Base-by-base conservation (phyloP, 2,329 filamentous ascomycete genomes). In the Lomentospora prolificans region DNA sequence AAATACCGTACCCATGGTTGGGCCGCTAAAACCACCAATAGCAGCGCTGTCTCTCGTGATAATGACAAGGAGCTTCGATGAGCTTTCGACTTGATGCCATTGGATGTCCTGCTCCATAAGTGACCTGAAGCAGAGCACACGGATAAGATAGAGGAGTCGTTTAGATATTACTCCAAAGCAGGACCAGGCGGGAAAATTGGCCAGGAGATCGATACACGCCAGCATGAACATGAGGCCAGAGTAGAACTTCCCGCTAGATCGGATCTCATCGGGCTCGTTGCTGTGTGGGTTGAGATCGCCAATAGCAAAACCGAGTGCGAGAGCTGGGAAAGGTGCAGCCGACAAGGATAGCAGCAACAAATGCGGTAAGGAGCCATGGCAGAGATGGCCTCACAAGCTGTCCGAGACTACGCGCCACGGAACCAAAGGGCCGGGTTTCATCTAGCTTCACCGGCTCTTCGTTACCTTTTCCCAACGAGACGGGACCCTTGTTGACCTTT, bases 151-250 rank as follows among this genome's bases (percentile, higher is more conserved):
- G 3, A 84, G 71, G 0, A 83, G 68, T 33, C 78, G 76, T 63
- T 84, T 80, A 0, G 80, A 74, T 0, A 82, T 70, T 57, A 74
- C 70, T 1, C 81, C 81, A 59, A 84, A 84, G 2, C 70, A 69
- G 1, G 75, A 72, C 74, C 81, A 81, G 60, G 77, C 80, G 31
- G 75, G 68, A 17, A 82, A 64, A 59, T 84, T 82, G 54, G 80
- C 80, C 24, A 82, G 72, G 62, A 85, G 77, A 58, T 82, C 80
- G 22, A 83, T 72, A 33, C 78, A 72, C 1, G 79, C 81, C 3
- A 85, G 71, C 60, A 83, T 74, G 63, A 85, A 84, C 66, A 82
- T 79, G 64, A 85, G 72, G 3, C 80, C 70, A 0, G 78, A 77
- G 36, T 77, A 82, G 60, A 85, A 75, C 33, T 72, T 66, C 5